These are phyloP conservation scores for Ogataea corticis DNA, from an alignment of 805 yeast genomes.

Conservation along the genomic window DNA sequence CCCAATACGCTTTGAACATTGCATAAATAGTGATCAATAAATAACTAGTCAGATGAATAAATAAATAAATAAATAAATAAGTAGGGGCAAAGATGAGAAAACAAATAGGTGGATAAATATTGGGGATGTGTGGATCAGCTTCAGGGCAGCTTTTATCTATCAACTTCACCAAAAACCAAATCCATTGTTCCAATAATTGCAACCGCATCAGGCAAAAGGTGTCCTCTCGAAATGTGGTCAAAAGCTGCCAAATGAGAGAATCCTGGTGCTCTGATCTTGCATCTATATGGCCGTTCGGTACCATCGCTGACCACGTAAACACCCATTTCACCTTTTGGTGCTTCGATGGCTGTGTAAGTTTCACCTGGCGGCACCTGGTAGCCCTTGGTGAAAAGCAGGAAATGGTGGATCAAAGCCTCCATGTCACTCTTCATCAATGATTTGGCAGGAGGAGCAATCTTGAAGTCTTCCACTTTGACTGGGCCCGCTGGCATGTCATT, in stretches of 20 bases:
- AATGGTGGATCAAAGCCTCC: conserved; percentile 91
- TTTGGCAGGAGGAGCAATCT: conserved; percentile 81
- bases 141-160: conserved; percentile 52
- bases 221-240: conserved; percentile 83
- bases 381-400: conserved; percentile 84
- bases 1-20: no score
- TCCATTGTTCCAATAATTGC: conserved; percentile 96
- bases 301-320: conserved; percentile 89
- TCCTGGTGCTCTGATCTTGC: conserved; percentile 94
- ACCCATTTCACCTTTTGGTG: conserved; percentile 95
- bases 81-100: not conserved
- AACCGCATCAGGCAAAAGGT: conserved; percentile 87
- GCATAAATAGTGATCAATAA: conserved; percentile 1
- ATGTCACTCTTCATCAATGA: conserved; percentile 83
- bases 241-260: conserved; percentile 88
- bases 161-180: conserved; percentile 92
- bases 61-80: not conserved
- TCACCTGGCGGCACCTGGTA: conserved; percentile 88
- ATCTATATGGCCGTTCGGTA: conserved; percentile 85
- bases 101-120: conserved; percentile 5
- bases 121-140: not conserved
- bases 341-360: conserved; percentile 88
- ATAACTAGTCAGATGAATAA: conserved; percentile 7
- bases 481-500: conserved; percentile 93
- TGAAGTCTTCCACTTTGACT: conserved; percentile 86